Base-by-base conservation (phyloP, 1,284 basidiomycete species). In the Cutaneotrichosporon cavernicola region DNA sequence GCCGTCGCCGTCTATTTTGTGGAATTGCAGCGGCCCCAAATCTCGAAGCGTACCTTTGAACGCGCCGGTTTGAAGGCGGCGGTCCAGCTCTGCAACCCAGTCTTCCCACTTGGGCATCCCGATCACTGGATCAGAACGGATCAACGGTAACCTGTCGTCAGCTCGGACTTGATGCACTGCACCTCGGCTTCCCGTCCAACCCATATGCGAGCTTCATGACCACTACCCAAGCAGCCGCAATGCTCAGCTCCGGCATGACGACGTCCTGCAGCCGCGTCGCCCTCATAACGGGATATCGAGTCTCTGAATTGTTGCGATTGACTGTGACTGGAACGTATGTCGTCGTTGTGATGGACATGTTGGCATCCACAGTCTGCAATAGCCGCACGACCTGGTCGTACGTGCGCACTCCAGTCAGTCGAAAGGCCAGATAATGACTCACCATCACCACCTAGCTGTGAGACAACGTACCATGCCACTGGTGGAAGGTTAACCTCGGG, bases 131-230 rank as follows among this genome's bases (percentile, higher is more conserved):
- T 76, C 72, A 2, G 60, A 57, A 13, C 55, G 62, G 6, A 71
- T 38, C 4, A 67, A 34, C n/a, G 61, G 65, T 16, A 62, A 31
- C 50, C 64, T 70, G 60, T 40, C 56, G 36, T 64, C 47, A 63
- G 51, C 49, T 32, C 51, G 21, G 49, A 51, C 60, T 65, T 14
- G 4, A 3, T 2, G 18, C 4, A 75, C 82, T 26, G 59, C 69
- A 87, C 89, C 89, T 85, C 56, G 73, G 67, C 65, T 79, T 80
- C n/a, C 87, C 90, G 76, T 93, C 91, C 34, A 94, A 76, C 1
- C 92, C 91, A 72, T 94, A 93, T 11, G 88, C 84, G 81, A 94
- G 82, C 80, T 93, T 94, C 74, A 93, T 82, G 34, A 88, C 86
- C 5, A 93, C 82, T 18, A 93, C 83, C 60, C 86, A 85, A 8